Evolutionary conservation across 1,284 basidiomycete species (phyloP), one percentile per base, ranked within the genome.

Genomic region (Ustilago crameri): DNA sequence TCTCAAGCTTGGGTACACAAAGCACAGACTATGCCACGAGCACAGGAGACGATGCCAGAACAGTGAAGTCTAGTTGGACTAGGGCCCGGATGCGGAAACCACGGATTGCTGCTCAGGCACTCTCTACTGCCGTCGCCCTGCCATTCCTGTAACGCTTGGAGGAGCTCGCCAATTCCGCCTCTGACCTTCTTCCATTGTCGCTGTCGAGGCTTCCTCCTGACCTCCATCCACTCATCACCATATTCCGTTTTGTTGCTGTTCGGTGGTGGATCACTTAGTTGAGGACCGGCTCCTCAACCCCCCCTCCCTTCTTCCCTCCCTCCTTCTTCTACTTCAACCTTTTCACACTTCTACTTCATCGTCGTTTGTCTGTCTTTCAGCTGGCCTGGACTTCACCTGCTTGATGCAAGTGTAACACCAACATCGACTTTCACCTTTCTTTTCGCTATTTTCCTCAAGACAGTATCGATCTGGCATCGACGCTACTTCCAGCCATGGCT

Each of bases 211-310:
- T 30, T 5, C 26, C 26, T 38, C 24, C 38, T 41, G 26, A 34
- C 55, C 42, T 54, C 55, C 62, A 58, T 57, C 55, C 60, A 26
- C 37, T 37, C 26, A 26, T 23, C n/a, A 32, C 38, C 61, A n/a
- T n/a, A n/a, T n/a, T n/a, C n/a, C n/a, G n/a, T n/a, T n/a, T n/a
- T n/a, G n/a, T 26, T 24, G 32, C 24, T 15, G 43, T 47, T 44
- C 23, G 14, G 12, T 15, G 9, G 14, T 23, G 20, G 20, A 42
- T 42, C 20, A 22, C 15, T 30, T 20, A 23, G 10, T 23, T 32
- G 22, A 43, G 55, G 47, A 53, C 62, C 32, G 62, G 62, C 27
- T 50, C 35, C 51, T 52, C 45, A 23, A n/a, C 37, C 27, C 38
- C 23, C 22, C 44, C 54, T 22, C 17, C 45, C 17, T 18, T 40